Evolutionary conservation across 495 filamentous ascomycete genomes (phyloP), one percentile per base, ranked within the genome.

Genomic region (Monascus purpureus): DNA sequence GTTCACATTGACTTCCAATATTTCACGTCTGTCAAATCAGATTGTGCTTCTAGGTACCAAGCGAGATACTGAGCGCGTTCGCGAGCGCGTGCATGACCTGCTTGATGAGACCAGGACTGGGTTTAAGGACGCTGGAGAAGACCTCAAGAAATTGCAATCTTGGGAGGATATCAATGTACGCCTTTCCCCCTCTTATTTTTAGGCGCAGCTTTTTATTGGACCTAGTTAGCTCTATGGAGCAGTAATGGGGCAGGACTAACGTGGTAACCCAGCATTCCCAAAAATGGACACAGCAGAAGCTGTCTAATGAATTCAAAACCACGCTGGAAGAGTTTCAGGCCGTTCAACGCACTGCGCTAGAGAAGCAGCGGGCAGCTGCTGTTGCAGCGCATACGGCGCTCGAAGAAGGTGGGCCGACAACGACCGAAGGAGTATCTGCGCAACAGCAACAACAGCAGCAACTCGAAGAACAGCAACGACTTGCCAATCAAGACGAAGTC

Each of bases 81-180:
- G 92, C 28, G 86, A 95, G 57, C 67, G 90, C 39, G 85, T 96
- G 16, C 82, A 85, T 41, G 74, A 77, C 39, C 60, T 88, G 3
- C 68, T 95, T 6, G 80, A 92, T 38, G 83, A 95, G 56, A 82
- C 83, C 19, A 73, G 80, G 12, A 62, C 72, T 16, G 70, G 72
- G n/a, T 95, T 96, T 65, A 93, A 93, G 55, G 81, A 88, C 15
- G 78, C 88, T 13, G 87, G 82, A 31, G 90, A 96, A 47, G 83
- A 82, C 6, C 69, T 96, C 36, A 93, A 95, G 73, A 88, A 80
- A 59, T 68, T 93, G 20, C 74, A 86, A 48, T 70, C 68, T 4
- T 96, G 92, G 92, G 80, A 83, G 42, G 82, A 96, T 47, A 70
- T 93, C 12, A 86, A 85, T 45, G 87, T 93, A 72, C 36, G 80